Conservation (phyloP, 2,329 filamentous ascomycete genomes). For the Mariannaea sp. region DNA sequence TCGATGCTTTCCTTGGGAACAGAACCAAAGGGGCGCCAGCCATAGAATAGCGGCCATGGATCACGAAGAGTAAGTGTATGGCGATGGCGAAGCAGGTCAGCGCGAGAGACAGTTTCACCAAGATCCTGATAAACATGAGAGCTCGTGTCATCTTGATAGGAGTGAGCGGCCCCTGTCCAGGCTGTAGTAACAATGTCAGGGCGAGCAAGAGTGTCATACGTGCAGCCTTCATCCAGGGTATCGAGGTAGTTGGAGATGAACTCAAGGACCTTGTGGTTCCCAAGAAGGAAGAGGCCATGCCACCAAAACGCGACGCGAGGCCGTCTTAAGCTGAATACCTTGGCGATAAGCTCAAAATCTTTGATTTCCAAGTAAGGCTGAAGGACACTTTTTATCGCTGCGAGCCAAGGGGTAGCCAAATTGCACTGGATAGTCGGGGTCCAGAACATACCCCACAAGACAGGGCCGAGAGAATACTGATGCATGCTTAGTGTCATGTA, state of each 20-base stretch:
- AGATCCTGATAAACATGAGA: slow-evolving; percentile 22
- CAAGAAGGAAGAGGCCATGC: slow-evolving; percentile 38
- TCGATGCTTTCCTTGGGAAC: slow-evolving; percentile 30
- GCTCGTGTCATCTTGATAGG: slow-evolving; percentile 29
- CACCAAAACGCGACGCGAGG: slow-evolving; percentile 39
- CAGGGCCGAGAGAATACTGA: slow-evolving; percentile 32
- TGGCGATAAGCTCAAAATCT: slow-evolving; percentile 33
- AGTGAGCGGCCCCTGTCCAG: slow-evolving; percentile 35
- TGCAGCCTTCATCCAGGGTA: slow-evolving; percentile 36
- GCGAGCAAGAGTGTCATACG: slow-evolving; percentile 32
- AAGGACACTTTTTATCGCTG: slow-evolving; percentile 31
- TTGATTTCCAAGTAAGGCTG: slow-evolving; percentile 25
- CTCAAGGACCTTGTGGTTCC: slow-evolving; percentile 27
- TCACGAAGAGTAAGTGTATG: slow-evolving; percentile 36
- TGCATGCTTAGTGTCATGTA: slow-evolving; percentile 42
- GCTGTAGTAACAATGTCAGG: slow-evolving; percentile 36
- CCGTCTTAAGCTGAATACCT: slow-evolving; percentile 34
- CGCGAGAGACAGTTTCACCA: slow-evolving; percentile 25
- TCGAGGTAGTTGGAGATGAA: slow-evolving; percentile 34
- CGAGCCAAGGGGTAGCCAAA: slow-evolving; percentile 39
- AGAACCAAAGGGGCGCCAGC: slow-evolving; percentile 34
- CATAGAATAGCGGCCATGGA: slow-evolving; percentile 37
- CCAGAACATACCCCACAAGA: slow-evolving; percentile 42
- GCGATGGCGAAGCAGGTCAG: slow-evolving; percentile 32
- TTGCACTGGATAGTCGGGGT: slow-evolving; percentile 39